Evolutionary conservation across 768 basidiomycete species (phyloP).

Genomic region (Suillus paluster): DNA sequence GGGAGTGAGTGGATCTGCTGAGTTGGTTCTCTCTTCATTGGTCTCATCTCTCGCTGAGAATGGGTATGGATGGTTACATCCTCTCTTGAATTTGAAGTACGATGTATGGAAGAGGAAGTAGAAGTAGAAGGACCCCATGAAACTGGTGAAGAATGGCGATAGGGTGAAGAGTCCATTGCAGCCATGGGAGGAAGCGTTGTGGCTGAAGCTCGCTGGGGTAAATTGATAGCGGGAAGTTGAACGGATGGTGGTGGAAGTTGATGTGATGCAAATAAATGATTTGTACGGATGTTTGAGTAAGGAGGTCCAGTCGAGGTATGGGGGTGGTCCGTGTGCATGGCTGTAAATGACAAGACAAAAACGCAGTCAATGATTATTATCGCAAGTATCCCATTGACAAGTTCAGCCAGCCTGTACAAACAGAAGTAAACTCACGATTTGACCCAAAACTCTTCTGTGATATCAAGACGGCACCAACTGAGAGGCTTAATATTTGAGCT

Average conservation of each 20-base stretch:
- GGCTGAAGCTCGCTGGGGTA: constrained; percentile 8
- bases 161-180: constrained; percentile 33
- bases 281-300: constrained; percentile 5
- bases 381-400: constrained; percentile 17
- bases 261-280: not conserved
- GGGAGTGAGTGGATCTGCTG: constrained; percentile 29
- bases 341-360: constrained; percentile 8
- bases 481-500: too few species aligned
- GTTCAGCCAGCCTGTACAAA: constrained; percentile 25
- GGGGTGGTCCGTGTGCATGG: constrained; percentile 10
- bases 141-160: constrained; percentile 27
- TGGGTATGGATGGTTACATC: constrained; percentile 36
- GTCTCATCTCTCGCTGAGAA: constrained; percentile 27
- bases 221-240: constrained; percentile 14
- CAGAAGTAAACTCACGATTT: constrained; percentile 26
- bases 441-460: too few species aligned
- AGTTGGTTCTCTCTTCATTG: constrained; percentile 35
- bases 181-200: constrained; percentile 23
- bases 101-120: constrained; percentile 19
- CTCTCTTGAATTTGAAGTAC: constrained; percentile 47
- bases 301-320: constrained; percentile 1
- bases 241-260: constrained; percentile 9
- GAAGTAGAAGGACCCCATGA: constrained; percentile 29
- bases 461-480: too few species aligned
- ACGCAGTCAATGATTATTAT: constrained; percentile 25